Conservation (phyloP, 257 asterid genomes). For the Agastache rugosa region DNA sequence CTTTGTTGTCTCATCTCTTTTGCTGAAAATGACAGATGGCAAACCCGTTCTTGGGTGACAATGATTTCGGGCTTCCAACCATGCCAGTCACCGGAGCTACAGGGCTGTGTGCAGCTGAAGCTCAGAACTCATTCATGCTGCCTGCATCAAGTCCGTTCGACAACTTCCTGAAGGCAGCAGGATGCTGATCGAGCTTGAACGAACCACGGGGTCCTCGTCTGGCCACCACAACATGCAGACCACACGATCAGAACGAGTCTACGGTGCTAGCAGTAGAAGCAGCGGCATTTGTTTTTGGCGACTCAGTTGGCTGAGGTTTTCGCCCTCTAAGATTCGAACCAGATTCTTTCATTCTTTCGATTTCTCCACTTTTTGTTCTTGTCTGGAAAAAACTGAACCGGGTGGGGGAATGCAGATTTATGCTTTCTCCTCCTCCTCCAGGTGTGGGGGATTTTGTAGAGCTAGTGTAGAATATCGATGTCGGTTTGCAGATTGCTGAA, state of each 20-base stretch:
- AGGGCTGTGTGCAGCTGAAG: constrained; percentile 55
- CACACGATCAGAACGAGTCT: background rate
- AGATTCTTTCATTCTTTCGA: constrained; percentile 43
- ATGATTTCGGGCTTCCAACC: constrained; percentile 36
- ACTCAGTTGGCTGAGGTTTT: constrained; percentile 33
- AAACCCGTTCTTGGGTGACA: constrained; percentile 50
- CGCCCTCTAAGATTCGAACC: constrained; percentile 17
- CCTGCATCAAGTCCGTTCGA: constrained; percentile 88
- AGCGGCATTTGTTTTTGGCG: constrained; percentile 23
- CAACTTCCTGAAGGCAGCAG: constrained; percentile 88
- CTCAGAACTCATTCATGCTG: constrained; percentile 56
- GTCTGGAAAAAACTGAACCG: constrained; percentile 14
- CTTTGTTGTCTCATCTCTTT: background rate
- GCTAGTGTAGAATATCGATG: constrained; percentile 42
- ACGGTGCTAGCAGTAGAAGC: constrained; percentile 14
- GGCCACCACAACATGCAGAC: constrained; percentile 10
- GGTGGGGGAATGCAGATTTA: constrained; percentile 22
- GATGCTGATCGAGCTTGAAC: constrained; percentile 53
- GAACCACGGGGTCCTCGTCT: constrained; percentile 10
- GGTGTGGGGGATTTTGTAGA: constrained; percentile 45
- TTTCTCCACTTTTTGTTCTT: background rate
- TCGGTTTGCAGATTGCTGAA: constrained; percentile 31
- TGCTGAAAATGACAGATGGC: constrained; percentile 45
- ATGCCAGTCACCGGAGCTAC: constrained; percentile 36
- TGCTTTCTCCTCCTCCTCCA: constrained; percentile 33